Evolutionary conservation across 2,329 filamentous ascomycete genomes (phyloP).

Genomic region (Alternaria atra): DNA sequence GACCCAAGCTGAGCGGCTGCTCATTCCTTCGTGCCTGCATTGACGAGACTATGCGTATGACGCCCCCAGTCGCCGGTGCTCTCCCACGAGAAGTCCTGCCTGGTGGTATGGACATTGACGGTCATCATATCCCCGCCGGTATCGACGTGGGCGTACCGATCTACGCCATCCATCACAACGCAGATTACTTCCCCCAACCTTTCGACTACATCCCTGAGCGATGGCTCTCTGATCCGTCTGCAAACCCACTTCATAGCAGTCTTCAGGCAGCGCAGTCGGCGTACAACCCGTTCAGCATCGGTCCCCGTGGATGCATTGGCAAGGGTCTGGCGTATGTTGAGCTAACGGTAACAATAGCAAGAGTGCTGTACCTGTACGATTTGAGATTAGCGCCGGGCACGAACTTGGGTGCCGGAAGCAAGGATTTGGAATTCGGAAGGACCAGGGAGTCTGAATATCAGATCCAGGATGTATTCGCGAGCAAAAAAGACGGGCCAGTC

Average conservation of each 20-base stretch:
- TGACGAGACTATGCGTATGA: conserved; percentile 54
- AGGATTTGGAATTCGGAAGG: conserved; percentile 45
- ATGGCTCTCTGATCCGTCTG: conserved; percentile 45
- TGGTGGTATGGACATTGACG: conserved; percentile 51
- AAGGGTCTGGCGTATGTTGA: conserved; percentile 75
- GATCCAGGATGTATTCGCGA: conserved; percentile 76
- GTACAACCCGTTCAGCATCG: conserved; percentile 78
- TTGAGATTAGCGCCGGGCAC: conserved; percentile 53
- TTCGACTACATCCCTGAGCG: conserved; percentile 51
- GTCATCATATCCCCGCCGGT: conserved; percentile 47
- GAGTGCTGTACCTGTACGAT: conserved; percentile 70
- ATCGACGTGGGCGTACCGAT: conserved; percentile 50
- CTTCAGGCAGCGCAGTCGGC: conserved; percentile 66
- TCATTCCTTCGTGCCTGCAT: conserved; percentile 51
- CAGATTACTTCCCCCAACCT: conserved; percentile 49
- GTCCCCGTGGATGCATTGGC: conserved; percentile 75
- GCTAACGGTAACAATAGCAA: conserved; percentile 69
- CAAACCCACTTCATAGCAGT: conserved; percentile 41
- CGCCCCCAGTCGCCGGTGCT: conserved; percentile 50
- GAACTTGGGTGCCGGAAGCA: conserved; percentile 41
- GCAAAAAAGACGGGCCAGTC: conserved; percentile 74
- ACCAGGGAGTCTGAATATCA: conserved; percentile 67
- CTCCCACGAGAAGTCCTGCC: conserved; percentile 50
- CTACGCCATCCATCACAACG: conserved; percentile 52
- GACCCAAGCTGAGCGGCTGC: conserved; percentile 44